phyloP scores from a whole-genome alignment of 2,329 filamentous ascomycete genomes.

The Bipolaris gigantea region DNA sequence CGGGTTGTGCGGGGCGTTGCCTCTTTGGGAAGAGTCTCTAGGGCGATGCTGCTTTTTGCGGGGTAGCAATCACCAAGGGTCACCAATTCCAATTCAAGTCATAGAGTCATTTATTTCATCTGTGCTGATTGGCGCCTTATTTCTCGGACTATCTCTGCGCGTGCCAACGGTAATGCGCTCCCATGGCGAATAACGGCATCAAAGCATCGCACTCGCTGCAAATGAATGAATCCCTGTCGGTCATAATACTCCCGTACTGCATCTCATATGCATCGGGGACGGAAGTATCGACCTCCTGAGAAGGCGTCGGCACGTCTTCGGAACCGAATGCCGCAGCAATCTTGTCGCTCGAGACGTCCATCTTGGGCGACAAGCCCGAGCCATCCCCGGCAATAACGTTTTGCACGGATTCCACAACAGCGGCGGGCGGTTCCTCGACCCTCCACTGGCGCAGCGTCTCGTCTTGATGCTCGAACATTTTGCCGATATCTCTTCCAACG shows the following conservation, averaged over 20 bases:
- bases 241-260: constrained; percentile 41
- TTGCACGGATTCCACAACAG: background rate
- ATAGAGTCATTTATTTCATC: background rate
- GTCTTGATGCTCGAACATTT: constrained; percentile 80
- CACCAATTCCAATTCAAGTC: background rate
- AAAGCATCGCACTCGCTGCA: constrained; percentile 57
- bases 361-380: background rate
- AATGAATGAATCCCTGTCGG: constrained; percentile 36
- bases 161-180: constrained; percentile 61
- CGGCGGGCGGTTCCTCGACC: constrained; percentile 36
- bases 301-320: constrained; percentile 36
- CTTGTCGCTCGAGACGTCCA: background rate
- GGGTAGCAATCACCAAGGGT: background rate
- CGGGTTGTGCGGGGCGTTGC: background rate
- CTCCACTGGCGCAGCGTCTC: constrained; percentile 69
- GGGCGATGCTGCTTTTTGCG: background rate
- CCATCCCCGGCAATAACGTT: background rate
- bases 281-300: constrained; percentile 22
- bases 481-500: constrained; percentile 71
- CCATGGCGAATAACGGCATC: constrained; percentile 61
- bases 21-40: background rate
- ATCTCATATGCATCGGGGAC: constrained; percentile 30
- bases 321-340: constrained; percentile 25
- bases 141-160: constrained; percentile 30
- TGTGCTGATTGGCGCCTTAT: background rate